A percentile compares a stretch with the other conserved stretches of the same genome.
Evolutionary conservation across 1,284 basidiomycete species (phyloP).

Genomic region (Tilletia indica): DNA sequence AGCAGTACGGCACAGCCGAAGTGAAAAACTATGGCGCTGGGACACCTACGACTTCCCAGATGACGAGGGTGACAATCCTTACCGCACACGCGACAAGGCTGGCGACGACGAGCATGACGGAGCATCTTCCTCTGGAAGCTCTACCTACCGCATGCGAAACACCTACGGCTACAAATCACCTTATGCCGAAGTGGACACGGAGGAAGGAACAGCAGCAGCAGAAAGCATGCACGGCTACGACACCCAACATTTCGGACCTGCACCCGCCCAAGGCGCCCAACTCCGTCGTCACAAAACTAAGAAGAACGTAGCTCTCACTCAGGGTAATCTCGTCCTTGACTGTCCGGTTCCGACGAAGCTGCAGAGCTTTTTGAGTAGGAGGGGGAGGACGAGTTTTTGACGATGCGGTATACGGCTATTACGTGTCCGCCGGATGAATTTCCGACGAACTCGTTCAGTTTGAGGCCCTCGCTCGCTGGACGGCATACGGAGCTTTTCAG

Average conservation of each 20-base stretch:
- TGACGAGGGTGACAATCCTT: background rate
- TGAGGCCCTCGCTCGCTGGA: constrained; percentile 77
- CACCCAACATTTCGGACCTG: constrained; percentile 53
- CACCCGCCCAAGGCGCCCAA: constrained; percentile 46
- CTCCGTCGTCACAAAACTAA: constrained; percentile 57
- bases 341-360: constrained; percentile 55
- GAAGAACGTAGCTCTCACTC: constrained; percentile 52
- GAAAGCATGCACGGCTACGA: constrained; percentile 14
- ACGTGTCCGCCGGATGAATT: constrained; percentile 75
- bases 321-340: constrained; percentile 57
- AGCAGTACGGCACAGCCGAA: background rate
- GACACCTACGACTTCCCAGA: constrained; percentile 17
- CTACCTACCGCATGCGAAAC: constrained; percentile 8
- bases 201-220: background rate
- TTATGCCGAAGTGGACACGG: background rate
- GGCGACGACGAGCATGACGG: constrained; percentile 2
- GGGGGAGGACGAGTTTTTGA: constrained; percentile 80
- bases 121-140: background rate
- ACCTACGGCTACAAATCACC: constrained; percentile 10
- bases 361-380: constrained; percentile 69
- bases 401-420: constrained; percentile 61
- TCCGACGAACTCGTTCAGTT: constrained; percentile 73
- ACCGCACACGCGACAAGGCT: background rate
- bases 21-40: background rate
- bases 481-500: constrained; percentile 82